These are phyloP conservation scores for Tuber borchii DNA, from an alignment of 495 filamentous ascomycete species.

Conservation along the genomic window DNA sequence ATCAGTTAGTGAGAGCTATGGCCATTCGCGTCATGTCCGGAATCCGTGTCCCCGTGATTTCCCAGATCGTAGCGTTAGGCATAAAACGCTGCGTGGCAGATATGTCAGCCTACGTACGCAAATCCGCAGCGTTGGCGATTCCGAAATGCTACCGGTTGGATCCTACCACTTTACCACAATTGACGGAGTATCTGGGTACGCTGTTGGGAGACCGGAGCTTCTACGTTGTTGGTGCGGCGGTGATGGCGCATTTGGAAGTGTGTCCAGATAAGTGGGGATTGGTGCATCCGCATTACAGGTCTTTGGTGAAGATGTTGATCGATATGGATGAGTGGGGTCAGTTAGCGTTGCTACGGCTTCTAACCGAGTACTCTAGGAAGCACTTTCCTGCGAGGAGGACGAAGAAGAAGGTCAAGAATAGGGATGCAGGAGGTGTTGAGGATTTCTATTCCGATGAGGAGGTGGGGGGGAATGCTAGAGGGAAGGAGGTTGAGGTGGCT, in stretches of 20 bases:
- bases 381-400: conserved; percentile 73
- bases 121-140: conserved; percentile 88
- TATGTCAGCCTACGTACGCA: conserved; percentile 89
- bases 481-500: conserved; percentile 52
- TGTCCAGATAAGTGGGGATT: conserved; percentile 80
- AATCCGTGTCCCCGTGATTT: conserved; percentile 94
- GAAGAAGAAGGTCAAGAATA: conserved; percentile 48
- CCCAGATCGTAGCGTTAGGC: conserved; percentile 91
- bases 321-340: conserved; percentile 99
- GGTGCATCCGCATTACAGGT: conserved; percentile 81
- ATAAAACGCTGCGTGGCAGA: conserved; percentile 88
- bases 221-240: conserved; percentile 86
- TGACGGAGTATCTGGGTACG: conserved; percentile 68
- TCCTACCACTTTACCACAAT: conserved; percentile 72
- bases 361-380: conserved; percentile 75
- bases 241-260: conserved; percentile 78
- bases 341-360: conserved; percentile 67
- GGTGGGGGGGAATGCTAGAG: conserved; percentile 46
- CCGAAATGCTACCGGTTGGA: conserved; percentile 96
- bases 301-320: conserved; percentile 77
- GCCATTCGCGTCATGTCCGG: conserved; percentile 92
- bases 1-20: conserved; percentile 81
- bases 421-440: conserved; percentile 47
- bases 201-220: conserved; percentile 87
- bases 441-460: conserved; percentile 73